Conservation (phyloP, 2,329 filamentous ascomycete genomes). For the Fusarium anthophilum region DNA sequence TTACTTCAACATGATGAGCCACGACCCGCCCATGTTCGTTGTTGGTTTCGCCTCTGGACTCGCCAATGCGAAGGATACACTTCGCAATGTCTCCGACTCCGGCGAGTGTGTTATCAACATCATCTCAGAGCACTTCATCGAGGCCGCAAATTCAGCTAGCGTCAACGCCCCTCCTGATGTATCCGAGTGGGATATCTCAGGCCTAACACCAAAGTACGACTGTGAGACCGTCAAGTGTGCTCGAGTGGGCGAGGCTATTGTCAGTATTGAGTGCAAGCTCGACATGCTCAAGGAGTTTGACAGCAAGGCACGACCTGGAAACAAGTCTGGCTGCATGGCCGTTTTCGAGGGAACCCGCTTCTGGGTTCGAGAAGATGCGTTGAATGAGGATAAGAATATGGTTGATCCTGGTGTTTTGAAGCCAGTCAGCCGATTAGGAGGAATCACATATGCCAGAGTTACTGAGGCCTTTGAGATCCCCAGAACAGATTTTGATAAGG, state of each 20-base stretch:
- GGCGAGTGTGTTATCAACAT: constrained; percentile 88
- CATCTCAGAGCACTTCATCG: constrained; percentile 83
- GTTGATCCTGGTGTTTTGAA: constrained; percentile 80
- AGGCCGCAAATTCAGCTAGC: constrained; percentile 85
- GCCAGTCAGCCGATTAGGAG: constrained; percentile 82
- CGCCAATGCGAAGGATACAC: constrained; percentile 76
- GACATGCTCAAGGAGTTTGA: constrained; percentile 82
- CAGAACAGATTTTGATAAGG: constrained; percentile 66
- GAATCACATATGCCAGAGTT: constrained; percentile 82
- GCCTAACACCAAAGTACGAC: constrained; percentile 74
- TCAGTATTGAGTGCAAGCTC: constrained; percentile 83
- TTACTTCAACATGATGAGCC: constrained; percentile 84
- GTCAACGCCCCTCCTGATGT: constrained; percentile 81
- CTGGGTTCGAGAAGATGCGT: constrained; percentile 88
- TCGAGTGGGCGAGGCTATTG: constrained; percentile 83
- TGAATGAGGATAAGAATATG: constrained; percentile 78
- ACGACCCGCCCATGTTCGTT: constrained; percentile 87
- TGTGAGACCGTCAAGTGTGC: constrained; percentile 74
- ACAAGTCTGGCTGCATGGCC: constrained; percentile 77
- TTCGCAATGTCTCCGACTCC: constrained; percentile 76
- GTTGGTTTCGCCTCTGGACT: constrained; percentile 60
- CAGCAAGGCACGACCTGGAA: constrained; percentile 73
- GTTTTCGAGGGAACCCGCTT: constrained; percentile 87
- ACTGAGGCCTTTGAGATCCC: constrained; percentile 77
- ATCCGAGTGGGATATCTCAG: constrained; percentile 82